Evolutionary conservation across 495 filamentous ascomycete species (phyloP).

Genomic region (Cladorrhinum samala): DNA sequence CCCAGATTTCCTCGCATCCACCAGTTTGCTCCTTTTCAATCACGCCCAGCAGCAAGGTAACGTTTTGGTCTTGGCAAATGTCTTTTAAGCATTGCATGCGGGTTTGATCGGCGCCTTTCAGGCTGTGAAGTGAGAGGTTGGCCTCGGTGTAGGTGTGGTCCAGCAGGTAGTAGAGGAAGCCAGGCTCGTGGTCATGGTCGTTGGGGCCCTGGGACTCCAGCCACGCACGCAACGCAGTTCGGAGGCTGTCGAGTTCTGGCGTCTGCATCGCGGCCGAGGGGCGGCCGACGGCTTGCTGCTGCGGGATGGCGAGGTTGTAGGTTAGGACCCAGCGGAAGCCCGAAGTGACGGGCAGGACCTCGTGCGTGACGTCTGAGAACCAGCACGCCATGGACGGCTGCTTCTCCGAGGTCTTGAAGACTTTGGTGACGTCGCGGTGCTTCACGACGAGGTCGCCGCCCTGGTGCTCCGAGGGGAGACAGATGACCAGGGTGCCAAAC

Average conservation of each 20-base stretch:
- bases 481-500: conserved; percentile 52
- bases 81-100: conserved; percentile 25
- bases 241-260: conserved; percentile 2
- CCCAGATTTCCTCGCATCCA: conserved; percentile 4
- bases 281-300: conserved; percentile 9
- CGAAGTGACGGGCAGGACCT: conserved; percentile 43
- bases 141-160: conserved; percentile 44
- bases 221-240: conserved; percentile 21
- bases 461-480: conserved; percentile 46
- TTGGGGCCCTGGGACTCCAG: conserved; percentile 9
- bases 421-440: conserved; percentile 31
- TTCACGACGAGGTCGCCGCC: conserved; percentile 46
- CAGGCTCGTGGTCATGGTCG: background rate
- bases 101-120: conserved; percentile 38
- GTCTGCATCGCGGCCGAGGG: conserved; percentile 1
- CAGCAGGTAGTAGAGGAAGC: conserved; percentile 32
- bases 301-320: conserved; percentile 45
- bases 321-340: conserved; percentile 49
- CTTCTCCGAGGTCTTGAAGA: conserved; percentile 34
- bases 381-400: conserved; percentile 40
- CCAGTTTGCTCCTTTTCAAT: conserved; percentile 27
- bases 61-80: conserved; percentile 28
- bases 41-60: conserved; percentile 33
- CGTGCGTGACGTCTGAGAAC: conserved; percentile 51
- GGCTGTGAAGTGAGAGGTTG: conserved; percentile 28